Evolutionary conservation across 371 early-diverging fungal species (phyloP), one percentile per base, ranked within the genome.

Genomic region (Phascolomyces articulosus): DNA sequence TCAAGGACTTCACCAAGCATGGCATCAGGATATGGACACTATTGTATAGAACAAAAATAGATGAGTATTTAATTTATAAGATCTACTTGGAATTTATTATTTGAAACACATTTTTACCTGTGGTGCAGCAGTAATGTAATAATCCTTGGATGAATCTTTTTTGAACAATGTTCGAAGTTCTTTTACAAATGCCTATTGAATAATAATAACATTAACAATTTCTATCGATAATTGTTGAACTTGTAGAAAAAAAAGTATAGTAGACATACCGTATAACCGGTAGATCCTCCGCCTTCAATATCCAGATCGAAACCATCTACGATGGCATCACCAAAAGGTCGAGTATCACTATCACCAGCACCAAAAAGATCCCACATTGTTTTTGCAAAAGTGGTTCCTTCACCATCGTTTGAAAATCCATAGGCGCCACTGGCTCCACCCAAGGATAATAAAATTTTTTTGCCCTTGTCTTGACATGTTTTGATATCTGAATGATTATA

Each of bases 241-340:
- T n/a, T 11, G 34, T 34, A 34, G 34, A 34, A 34, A 34, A 44
- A 66, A 47, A 65, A 72, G 68, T 24, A 62, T 1, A 44, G 6
- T 44, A 16, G 44, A 28, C 47, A 77, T 59, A 47, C 77, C 0
- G 76, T 66, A 61, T 90, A 92, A 0, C 90, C 90, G 6, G 68
- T 60, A 13, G 73, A 68, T 18, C 70, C 67, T 20, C 90, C 86
- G 57, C 86, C 85, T 56, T 91, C 92, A 41, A 91, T 85, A 58
- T 92, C 92, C 47, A 92, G 70, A 65, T 91, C 91, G 44, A 91
- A 79, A 0, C 91, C 91, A 62, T 92, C 91, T 4, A 90, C 66
- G 1, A 84, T 70, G 0, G 83, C 87, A 54, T 80, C 76, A 7
- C 87, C 89, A 70, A 92, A 92, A 0, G 91, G 90, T 10, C 90